Conservation (phyloP, 192 early-diverging fungal genomes). For the Fimicolochytrium jonesii region DNA sequence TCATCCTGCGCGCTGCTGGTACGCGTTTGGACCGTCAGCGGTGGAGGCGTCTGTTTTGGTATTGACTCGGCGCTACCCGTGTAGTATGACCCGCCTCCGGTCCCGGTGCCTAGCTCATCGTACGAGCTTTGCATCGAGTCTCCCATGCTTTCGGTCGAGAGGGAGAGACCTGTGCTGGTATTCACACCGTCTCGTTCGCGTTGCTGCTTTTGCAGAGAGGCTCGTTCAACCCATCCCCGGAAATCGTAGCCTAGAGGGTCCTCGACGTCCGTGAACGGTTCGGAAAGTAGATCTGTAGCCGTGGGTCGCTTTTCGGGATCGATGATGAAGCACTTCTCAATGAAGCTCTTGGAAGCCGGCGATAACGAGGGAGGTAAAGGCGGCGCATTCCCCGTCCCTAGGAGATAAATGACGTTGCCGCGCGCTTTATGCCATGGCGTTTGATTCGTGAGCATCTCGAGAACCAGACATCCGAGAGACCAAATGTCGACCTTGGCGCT, state of each 20-base stretch:
- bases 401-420: slow-evolving; percentile 61
- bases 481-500: slow-evolving; percentile 94
- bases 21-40: too few species aligned
- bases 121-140: too few species aligned
- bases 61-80: too few species aligned
- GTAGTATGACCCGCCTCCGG: too few species aligned
- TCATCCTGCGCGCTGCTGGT: too few species aligned
- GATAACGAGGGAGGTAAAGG: slow-evolving; percentile 74
- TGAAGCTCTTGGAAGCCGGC: slow-evolving; percentile 64
- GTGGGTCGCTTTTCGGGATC: slow-evolving; percentile 77
- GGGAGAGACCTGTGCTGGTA: too few species aligned
- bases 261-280: slow-evolving; percentile 62
- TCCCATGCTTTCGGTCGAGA: too few species aligned
- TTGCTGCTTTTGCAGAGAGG: neutral
- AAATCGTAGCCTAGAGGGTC: slow-evolving; percentile 37
- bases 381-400: slow-evolving; percentile 77
- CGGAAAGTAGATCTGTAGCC: slow-evolving; percentile 59
- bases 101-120: too few species aligned
- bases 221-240: slow-evolving; percentile 29
- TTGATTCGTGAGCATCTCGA: slow-evolving; percentile 93
- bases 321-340: slow-evolving; percentile 69
- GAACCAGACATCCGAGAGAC: slow-evolving; percentile 84
- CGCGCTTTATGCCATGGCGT: slow-evolving; percentile 71
- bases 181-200: neutral
- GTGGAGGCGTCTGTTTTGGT: too few species aligned